Conservation (phyloP, 73 alveolate species). For the Effrenium voratum region DNA sequence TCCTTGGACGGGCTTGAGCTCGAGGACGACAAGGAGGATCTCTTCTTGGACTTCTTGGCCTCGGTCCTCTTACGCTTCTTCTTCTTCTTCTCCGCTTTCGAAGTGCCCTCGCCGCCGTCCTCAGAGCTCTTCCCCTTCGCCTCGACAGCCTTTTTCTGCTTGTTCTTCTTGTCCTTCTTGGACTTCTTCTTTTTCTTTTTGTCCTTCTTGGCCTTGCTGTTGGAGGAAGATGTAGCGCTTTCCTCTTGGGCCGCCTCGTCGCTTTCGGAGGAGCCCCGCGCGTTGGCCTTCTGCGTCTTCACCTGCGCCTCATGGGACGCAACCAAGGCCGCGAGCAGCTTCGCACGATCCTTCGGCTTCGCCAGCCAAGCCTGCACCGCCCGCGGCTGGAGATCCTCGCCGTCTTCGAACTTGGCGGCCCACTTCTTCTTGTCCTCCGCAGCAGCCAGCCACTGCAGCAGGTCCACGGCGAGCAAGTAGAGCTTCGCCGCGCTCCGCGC, state of each 20-base stretch:
- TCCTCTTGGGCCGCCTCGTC: background rate
- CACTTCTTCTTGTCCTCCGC: background rate
- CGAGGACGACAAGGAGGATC: background rate
- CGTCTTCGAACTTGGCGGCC: background rate
- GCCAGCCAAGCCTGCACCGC: background rate
- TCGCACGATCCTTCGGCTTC: background rate
- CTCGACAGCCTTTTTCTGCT: background rate
- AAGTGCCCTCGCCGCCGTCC: background rate
- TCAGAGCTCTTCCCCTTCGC: background rate
- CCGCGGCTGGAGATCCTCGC: background rate
- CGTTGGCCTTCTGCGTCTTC: background rate
- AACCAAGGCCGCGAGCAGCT: background rate
- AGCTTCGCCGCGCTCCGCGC: background rate
- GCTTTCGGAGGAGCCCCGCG: background rate
- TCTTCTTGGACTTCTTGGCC: background rate
- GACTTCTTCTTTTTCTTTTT: background rate
- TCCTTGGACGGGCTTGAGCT: background rate
- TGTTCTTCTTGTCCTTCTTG: background rate
- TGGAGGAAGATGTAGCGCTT: background rate
- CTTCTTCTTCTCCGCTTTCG: background rate
- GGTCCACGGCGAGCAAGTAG: background rate
- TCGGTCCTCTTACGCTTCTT: background rate
- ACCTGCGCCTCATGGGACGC: background rate
- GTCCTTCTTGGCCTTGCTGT: background rate
- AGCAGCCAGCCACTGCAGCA: slow-evolving; percentile 1